phyloP scores from a whole-genome alignment of 108 stramenopile species.

The Cyclotella sp. region DNA sequence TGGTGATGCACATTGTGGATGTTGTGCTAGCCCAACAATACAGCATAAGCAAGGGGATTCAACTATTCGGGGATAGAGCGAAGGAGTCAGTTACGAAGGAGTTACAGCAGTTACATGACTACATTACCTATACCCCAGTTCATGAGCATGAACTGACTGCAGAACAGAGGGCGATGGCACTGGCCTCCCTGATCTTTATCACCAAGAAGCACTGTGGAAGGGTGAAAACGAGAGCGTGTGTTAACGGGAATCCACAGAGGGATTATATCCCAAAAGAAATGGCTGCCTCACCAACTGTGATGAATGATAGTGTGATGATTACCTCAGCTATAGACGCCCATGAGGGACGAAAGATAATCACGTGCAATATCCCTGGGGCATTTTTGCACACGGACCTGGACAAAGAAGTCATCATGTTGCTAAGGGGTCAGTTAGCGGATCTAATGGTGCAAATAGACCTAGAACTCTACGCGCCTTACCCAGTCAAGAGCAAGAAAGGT shows the following conservation, averaged over 20 bases:
- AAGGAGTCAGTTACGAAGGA: neutral
- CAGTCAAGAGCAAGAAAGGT: no score
- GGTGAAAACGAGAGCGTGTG: neutral
- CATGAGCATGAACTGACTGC: neutral
- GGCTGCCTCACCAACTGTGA: neutral
- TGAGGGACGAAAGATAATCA: neutral
- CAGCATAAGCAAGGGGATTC: neutral
- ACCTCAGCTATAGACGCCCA: constrained; percentile 6
- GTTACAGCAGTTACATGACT: neutral
- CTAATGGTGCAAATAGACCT: constrained; percentile 7
- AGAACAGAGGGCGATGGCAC: neutral
- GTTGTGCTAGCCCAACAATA: neutral
- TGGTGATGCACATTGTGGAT: neutral
- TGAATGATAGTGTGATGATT: constrained; percentile 1
- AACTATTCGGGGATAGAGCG: neutral
- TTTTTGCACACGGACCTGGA: constrained; percentile 5
- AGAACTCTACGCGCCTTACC: no score
- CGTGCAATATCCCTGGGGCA: neutral
- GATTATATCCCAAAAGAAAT: no score
- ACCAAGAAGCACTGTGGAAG: neutral
- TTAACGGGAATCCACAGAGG: neutral
- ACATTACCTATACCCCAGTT: neutral
- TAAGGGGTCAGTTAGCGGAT: neutral
- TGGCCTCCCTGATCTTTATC: constrained; percentile 4
- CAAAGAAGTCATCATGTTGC: no score